A percentile compares a stretch with the other conserved stretches of the same genome.
These are phyloP conservation scores for Aegilops sharonensis DNA, from an alignment of 176 grass and related monocot genomes.

Conservation along the genomic window DNA sequence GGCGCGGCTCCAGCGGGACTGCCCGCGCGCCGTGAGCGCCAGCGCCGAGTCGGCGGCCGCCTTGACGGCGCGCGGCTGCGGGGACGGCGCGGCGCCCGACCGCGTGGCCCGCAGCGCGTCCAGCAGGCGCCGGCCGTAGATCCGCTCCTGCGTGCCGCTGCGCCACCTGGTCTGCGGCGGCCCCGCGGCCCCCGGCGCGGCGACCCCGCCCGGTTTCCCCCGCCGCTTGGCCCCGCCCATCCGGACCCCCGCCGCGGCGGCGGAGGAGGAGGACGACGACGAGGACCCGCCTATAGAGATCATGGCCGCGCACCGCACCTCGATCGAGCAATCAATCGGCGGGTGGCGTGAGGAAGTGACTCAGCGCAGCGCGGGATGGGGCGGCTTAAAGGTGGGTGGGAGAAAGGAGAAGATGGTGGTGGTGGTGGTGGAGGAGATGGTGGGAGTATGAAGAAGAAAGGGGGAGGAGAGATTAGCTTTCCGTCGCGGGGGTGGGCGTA, in stretches of 20 bases:
- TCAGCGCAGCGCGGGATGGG: neutral
- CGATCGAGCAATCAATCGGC: neutral
- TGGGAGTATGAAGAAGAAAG: neutral
- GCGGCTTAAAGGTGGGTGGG: slow-evolving; percentile 4
- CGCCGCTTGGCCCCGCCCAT: neutral
- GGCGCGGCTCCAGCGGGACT: slow-evolving; percentile 93
- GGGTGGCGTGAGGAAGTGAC: slow-evolving; percentile 21
- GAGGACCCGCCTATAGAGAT: slow-evolving; percentile 35
- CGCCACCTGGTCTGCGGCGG: slow-evolving; percentile 68
- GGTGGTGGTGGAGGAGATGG: slow-evolving; percentile 20
- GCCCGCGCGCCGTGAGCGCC: slow-evolving; percentile 75
- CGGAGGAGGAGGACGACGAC: slow-evolving; percentile 11
- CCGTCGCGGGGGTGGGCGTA: slow-evolving; percentile 33
- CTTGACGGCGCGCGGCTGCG: slow-evolving; percentile 66
- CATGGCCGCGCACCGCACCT: slow-evolving; percentile 31
- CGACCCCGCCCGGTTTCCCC: neutral
- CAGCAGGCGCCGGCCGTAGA: slow-evolving; percentile 80
- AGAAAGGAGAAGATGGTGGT: slow-evolving; percentile 30
- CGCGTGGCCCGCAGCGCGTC: slow-evolving; percentile 66
- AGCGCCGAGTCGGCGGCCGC: slow-evolving; percentile 82
- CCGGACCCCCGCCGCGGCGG: slow-evolving; percentile 14
- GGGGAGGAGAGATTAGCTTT: slow-evolving; percentile 31
- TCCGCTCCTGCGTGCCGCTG: slow-evolving; percentile 62
- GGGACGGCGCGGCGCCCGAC: neutral
- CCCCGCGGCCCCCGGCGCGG: neutral